phyloP scores from a whole-genome alignment of 768 basidiomycete genomes.

The Mycena metata region DNA sequence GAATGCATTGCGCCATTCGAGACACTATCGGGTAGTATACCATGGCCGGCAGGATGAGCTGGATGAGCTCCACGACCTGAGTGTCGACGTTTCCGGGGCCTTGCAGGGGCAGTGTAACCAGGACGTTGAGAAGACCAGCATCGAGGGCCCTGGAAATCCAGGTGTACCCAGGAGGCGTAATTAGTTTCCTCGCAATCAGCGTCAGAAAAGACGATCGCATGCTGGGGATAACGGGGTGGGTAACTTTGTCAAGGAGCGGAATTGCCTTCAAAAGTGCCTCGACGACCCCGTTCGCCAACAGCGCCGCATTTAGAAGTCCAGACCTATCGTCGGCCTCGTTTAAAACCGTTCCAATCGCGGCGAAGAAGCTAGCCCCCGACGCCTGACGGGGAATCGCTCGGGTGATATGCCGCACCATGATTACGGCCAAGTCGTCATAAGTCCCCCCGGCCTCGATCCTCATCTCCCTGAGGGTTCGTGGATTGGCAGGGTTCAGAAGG shows the following conservation, averaged over 20 bases:
- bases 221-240: not conserved
- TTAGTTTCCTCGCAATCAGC: not conserved
- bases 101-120: not conserved
- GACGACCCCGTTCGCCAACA: not conserved
- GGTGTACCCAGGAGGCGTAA: not conserved
- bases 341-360: not conserved
- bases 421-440: not conserved
- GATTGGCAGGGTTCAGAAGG: not conserved
- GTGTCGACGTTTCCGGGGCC: not conserved
- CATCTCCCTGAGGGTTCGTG: not conserved
- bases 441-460: constrained; percentile 1
- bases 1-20: not conserved
- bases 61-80: too few relatives aligned
- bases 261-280: not conserved
- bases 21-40: not conserved
- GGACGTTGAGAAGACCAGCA: constrained; percentile 1
- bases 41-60: not conserved
- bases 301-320: not conserved
- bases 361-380: not conserved
- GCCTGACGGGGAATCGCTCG: not conserved
- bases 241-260: not conserved
- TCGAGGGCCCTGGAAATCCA: constrained; percentile 3
- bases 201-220: not conserved
- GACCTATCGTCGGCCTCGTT: not conserved
- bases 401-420: not conserved